Base-by-base conservation (phyloP, 495 filamentous ascomycete genomes). In the Xylaria palmicola region DNA sequence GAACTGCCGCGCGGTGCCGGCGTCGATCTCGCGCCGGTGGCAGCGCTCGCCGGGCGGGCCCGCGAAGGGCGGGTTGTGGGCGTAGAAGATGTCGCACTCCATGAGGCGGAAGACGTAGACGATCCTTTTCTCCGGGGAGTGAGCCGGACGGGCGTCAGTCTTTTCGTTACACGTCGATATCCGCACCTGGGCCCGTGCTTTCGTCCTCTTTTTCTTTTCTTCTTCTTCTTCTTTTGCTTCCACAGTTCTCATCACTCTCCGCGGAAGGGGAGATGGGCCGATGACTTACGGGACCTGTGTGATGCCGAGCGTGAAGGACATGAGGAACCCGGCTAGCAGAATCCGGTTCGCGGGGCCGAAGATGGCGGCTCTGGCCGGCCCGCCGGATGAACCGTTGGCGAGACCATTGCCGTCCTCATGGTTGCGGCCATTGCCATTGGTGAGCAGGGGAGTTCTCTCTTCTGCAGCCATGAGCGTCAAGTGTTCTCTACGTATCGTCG, bases 31-130 rank as follows among this genome's bases (percentile, higher is more conserved):
- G 20, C 74, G 74, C 22, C 74, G 69, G 30, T 63, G 68, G 60
- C 83, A 86, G 12, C 80, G 76, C 30, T 59, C 43, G 47, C 79
- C 74, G 24, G 74, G 66, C 32, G 63, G 22, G 13, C 73, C 70
- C 13, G 63, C 26, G 32, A 61, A 73, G 6, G 69, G 73, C 30
- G 82, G 75, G 36, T 79, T 73, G 13, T 68, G 72, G 19, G 30
- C 40, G 68, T 85, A 86, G 68, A 81, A 86, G 49, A 77, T 76
- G 44, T 85, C 79, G 68, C 83, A 86, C 56, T 79, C 79, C 83
- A 86, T 84, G 19, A 83, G 63, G 41, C 81, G 77, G 57, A 86
- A 84, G 15, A 78, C 81, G 60, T 85, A 85, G 57, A 85, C 78
- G 27, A 86, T 74, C 30, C 79, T 17, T 1, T 2, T 62, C 4